Evolutionary conservation across 225 moss, liverwort and hornwort genomes (phyloP), one percentile per base, ranked within the genome.

Genomic region (Asterella californica): DNA sequence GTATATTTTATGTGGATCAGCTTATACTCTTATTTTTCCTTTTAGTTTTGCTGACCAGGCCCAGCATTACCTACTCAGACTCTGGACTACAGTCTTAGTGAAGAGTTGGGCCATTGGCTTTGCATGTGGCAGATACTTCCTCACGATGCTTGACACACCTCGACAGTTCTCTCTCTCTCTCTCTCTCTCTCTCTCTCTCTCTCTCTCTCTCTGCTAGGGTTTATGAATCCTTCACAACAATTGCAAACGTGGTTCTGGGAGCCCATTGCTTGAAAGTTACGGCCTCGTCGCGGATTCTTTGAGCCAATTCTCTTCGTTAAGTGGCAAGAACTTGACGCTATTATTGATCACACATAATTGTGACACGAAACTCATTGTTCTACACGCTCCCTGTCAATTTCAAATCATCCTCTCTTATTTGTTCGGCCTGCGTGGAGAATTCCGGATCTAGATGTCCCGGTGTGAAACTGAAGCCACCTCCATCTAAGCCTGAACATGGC

Each of bases 1-100:
- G 76, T 78, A 64, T 42, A 59, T 54, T 50, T 69, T 54, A 50
- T 66, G 0, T 36, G 50, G 55, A 79, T 81, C 59, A 78, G 70
- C 76, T 72, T 64, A 76, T 65, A 17, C n/a, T 47, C 57, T 69
- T 74, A 47, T 32, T 55, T 21, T 24, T 57, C 18, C 45, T 30
- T 37, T 14, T 38, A 52, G 25, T 50, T 38, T 70, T 64, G 62
- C 27, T 64, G 29, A 27, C 64, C 69, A 70, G 18, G 37, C 0
- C 8, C 69, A 33, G 42, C 21, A 45, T 34, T 42, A 24, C 69
- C 30, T 64, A 29, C 64, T 64, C 10, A 64, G 27, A 27, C 64
- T 67, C 15, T 36, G 15, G 67, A 67, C n/a, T 61, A 34, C 14
- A 67, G 6, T 3, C 4, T 9, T 67, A 33, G 17, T 34, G 14